Evolutionary conservation across 2,329 filamentous ascomycete species (phyloP), one percentile per base, ranked within the genome.

Genomic region (Sporothrix inflata): DNA sequence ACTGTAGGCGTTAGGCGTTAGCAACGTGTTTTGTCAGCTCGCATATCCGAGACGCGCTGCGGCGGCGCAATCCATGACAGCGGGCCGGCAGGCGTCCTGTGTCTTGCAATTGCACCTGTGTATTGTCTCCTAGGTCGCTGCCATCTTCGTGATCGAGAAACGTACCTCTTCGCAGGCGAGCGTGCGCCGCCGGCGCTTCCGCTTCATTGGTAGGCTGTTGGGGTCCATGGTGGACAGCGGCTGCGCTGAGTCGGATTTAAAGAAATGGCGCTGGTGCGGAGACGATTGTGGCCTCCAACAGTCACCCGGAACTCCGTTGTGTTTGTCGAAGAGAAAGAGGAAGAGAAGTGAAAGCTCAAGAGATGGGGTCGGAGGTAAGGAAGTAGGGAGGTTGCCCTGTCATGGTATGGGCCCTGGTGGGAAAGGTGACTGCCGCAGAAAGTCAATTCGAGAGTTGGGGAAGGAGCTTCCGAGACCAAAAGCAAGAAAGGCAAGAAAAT

Each of bases 111-210:
- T 14, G 34, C 34, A 9, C 53, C 53, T 7, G 6, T 34, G 14
- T 3, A 9, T 57, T 14, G 5, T n/a, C 14, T 2, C 30, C 53
- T 53, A 16, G 11, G 19, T 9, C n/a, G 11, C 21, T 21, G 34
- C 3, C 3, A 12, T 14, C 55, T 27, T 12, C 21, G 21, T 16
- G n/a, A 19, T 40, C 14, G 19, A 66, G 4, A 24, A 27, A 63
- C 72, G 65, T 47, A 76, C 75, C 73, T 70, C 86, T 9, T 79
- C 77, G 72, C 83, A 85, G 0, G 83, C 81, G 6, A 83, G 83
- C 47, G 6, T 74, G 34, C 72, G 72, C 19, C 75, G 73, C 61
- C 75, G 67, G 5, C 75, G 74, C 60, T 76, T 76, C 55, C 73
- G 74, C 73, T 76, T 75, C 27, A 72, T 51, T 5, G 73, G 63